Conservation (phyloP, 2,329 filamentous ascomycete genomes). For the Hymenoscyphus infarciens region DNA sequence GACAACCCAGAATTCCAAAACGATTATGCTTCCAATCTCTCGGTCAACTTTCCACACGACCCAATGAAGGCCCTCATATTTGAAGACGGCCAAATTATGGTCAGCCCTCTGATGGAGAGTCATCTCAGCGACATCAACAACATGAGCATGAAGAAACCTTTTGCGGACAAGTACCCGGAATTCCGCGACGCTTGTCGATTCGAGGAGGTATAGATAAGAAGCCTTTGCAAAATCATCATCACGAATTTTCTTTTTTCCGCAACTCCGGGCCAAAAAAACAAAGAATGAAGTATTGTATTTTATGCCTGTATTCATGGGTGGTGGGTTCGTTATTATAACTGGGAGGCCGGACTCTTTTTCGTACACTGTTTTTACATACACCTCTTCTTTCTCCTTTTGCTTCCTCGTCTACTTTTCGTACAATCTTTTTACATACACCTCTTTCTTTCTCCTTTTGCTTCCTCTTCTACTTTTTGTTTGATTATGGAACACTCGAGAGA, state of each 20-base stretch:
- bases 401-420: background rate
- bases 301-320: conserved; percentile 2
- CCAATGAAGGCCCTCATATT: conserved; percentile 29
- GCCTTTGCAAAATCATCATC: background rate
- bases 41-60: conserved; percentile 30
- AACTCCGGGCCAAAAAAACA: background rate
- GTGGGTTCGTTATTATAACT: background rate
- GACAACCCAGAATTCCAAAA: conserved; percentile 31
- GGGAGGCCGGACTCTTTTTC: background rate
- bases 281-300: background rate
- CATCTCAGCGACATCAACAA: conserved; percentile 28
- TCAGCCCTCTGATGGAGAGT: conserved; percentile 26
- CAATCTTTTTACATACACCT: background rate
- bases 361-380: background rate
- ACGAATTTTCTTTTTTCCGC: conserved; percentile 4
- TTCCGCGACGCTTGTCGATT: conserved; percentile 32
- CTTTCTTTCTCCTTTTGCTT: no score
- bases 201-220: conserved; percentile 27
- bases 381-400: no score
- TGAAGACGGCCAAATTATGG: conserved; percentile 27
- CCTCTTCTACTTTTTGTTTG: background rate
- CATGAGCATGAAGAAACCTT: conserved; percentile 33
- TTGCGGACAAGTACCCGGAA: conserved; percentile 33
- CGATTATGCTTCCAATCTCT: conserved; percentile 29
- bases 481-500: background rate